phyloP scores from a whole-genome alignment of 805 yeast genomes.

The Vanderwaltozyma polyspora region DNA sequence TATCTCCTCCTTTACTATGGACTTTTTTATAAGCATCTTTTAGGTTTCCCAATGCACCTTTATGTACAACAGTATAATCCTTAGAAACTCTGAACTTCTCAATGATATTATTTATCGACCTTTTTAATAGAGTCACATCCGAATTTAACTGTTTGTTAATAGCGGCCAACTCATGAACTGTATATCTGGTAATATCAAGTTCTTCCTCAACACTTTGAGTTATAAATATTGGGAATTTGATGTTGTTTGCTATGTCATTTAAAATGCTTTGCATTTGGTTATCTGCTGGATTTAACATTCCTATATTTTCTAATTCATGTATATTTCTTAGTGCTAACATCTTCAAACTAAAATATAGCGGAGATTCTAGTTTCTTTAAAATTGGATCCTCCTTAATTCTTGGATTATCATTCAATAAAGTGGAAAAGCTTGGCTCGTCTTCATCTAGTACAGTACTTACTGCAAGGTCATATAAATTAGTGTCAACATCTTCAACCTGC shows the following conservation, averaged over 20 bases:
- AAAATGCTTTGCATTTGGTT: slow-evolving; percentile 69
- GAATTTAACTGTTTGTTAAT: slow-evolving; percentile 34
- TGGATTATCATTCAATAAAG: slow-evolving; percentile 37
- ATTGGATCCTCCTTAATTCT: slow-evolving; percentile 28
- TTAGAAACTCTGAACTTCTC: slow-evolving; percentile 33
- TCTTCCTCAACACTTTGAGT: slow-evolving; percentile 38
- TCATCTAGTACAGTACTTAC: slow-evolving; percentile 27
- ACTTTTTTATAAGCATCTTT: slow-evolving; percentile 31
- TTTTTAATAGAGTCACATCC: slow-evolving; percentile 33
- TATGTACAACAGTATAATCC: slow-evolving; percentile 21
- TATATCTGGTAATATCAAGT: slow-evolving; percentile 33
- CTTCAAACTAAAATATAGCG: slow-evolving; percentile 66
- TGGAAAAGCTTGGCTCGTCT: slow-evolving; percentile 57
- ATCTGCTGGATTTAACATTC: slow-evolving; percentile 45
- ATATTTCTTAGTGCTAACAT: slow-evolving; percentile 62
- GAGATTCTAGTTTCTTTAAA: slow-evolving; percentile 34
- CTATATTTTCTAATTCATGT: slow-evolving; percentile 61
- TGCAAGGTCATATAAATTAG: slow-evolving; percentile 46
- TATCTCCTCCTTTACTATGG: slow-evolving; percentile 20
- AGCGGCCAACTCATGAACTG: slow-evolving; percentile 34
- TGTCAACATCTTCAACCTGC: slow-evolving; percentile 62
- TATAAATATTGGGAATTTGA: slow-evolving; percentile 44
- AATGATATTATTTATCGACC: slow-evolving; percentile 41
- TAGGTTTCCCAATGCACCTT: slow-evolving; percentile 28
- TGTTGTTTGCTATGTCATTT: slow-evolving; percentile 77